Conservation (phyloP, 129 eudicot genomes). For the Arctium minus region DNA sequence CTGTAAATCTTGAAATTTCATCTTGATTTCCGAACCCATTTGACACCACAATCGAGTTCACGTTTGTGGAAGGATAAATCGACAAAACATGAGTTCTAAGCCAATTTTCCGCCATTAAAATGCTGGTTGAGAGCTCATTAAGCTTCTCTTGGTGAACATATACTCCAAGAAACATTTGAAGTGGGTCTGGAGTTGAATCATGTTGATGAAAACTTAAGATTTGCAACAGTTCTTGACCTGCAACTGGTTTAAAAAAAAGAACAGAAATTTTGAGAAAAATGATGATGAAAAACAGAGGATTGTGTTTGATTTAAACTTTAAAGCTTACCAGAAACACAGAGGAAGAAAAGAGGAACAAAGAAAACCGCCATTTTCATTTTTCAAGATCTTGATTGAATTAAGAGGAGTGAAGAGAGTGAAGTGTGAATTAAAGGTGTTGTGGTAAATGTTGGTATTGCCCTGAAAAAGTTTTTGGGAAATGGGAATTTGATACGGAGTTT, state of each 20-base stretch:
- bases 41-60: conserved; percentile 55
- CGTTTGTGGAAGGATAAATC: conserved; percentile 52
- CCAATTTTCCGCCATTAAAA: conserved; percentile 81
- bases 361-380: conserved; percentile 25
- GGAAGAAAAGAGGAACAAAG: conserved; percentile 32
- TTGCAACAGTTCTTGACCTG: conserved; percentile 57
- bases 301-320: not conserved
- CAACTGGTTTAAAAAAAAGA: conserved; percentile 20
- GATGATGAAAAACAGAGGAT: not conserved
- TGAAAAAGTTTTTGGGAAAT: conserved; percentile 26
- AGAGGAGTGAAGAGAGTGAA: not conserved
- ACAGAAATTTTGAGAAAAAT: not conserved
- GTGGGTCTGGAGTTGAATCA: conserved; percentile 7
- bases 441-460: not conserved
- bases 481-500: conserved; percentile 13
- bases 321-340: conserved; percentile 38
- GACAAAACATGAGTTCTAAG: conserved; percentile 54
- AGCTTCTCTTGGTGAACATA: conserved; percentile 41
- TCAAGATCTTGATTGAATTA: conserved; percentile 27
- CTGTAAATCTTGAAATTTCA: not conserved
- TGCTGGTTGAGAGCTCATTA: conserved; percentile 45
- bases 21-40: conserved; percentile 17
- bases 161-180: conserved; percentile 27
- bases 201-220: conserved; percentile 32
- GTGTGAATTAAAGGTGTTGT: not conserved